These are phyloP conservation scores for Rhodotorula paludigena DNA, from an alignment of 768 basidiomycete species.

Conservation along the genomic window DNA sequence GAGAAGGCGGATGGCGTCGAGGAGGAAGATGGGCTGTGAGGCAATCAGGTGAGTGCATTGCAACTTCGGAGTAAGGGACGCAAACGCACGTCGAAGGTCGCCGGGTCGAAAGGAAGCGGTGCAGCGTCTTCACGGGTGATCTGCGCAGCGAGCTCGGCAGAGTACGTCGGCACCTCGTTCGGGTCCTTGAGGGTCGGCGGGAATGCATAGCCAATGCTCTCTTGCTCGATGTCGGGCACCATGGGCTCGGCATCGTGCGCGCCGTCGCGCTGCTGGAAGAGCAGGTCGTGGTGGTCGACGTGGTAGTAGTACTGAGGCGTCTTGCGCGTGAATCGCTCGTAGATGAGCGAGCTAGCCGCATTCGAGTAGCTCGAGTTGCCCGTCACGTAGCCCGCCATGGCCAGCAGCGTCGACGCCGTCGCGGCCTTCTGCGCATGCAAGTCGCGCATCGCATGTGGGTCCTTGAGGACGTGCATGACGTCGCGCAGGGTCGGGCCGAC, in stretches of 20 bases:
- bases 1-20: conserved; percentile 40
- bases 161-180: conserved; percentile 12
- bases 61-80: background rate
- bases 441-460: background rate
- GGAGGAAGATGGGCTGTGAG: conserved; percentile 36
- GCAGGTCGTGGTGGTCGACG: conserved; percentile 20
- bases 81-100: conserved; percentile 33
- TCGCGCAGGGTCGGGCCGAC: conserved; percentile 4
- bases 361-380: conserved; percentile 27
- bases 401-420: conserved; percentile 36
- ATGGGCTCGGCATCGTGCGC: conserved; percentile 3
- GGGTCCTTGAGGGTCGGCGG: conserved; percentile 24
- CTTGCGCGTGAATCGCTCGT: conserved; percentile 34
- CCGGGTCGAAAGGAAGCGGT: conserved; percentile 28
- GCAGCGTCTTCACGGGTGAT: conserved; percentile 2
- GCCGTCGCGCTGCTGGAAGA: conserved; percentile 5
- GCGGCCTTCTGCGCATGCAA: conserved; percentile 25
- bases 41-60: too few species aligned
- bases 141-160: conserved; percentile 1
- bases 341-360: conserved; percentile 28
- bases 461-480: background rate
- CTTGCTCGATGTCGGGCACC: conserved; percentile 3
- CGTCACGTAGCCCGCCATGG: conserved; percentile 40
- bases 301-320: conserved; percentile 27
- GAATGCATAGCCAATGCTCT: conserved; percentile 31